Percentiles rank a stretch among this genome's conserved stretches.
Evolutionary conservation across 768 basidiomycete species (phyloP).

Genomic region (Melanogaster broomeanus): DNA sequence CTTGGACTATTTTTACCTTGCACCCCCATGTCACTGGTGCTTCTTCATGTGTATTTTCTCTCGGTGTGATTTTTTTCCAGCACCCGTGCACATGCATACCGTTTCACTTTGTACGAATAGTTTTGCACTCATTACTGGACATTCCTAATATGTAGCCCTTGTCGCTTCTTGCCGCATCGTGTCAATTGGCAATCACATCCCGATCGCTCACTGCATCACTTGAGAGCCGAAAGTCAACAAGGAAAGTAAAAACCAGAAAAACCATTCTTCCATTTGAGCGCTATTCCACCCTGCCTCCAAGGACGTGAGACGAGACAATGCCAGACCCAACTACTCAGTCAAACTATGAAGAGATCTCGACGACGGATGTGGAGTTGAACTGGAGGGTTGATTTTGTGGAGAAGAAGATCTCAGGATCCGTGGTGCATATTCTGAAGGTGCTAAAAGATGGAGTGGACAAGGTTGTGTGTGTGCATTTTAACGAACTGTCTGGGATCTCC

Average conservation of each 20-base stretch:
- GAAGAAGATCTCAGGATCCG: constrained; percentile 64
- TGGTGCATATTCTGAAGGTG: constrained; percentile 59
- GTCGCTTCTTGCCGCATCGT: constrained; percentile 2
- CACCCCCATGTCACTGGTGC: constrained; percentile 6
- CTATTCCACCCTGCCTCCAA: background rate
- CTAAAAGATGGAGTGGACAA: constrained; percentile 53
- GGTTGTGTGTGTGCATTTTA: constrained; percentile 51
- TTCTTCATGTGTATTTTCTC: background rate
- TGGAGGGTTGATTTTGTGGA: constrained; percentile 78
- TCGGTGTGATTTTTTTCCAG: background rate
- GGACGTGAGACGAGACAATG: background rate
- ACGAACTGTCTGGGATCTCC: background rate
- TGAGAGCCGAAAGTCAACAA: too few species aligned
- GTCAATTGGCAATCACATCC: background rate
- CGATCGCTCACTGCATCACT: background rate
- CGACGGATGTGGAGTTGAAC: constrained; percentile 68
- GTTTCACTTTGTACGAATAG: background rate
- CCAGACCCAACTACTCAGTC: constrained; percentile 75
- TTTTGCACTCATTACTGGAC: constrained; percentile 6
- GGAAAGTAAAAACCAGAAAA: too few species aligned
- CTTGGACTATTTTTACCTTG: constrained; percentile 1
- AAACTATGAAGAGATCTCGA: constrained; percentile 71
- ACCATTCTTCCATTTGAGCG: background rate
- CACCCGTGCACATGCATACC: too few species aligned
- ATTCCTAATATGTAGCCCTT: constrained; percentile 9